Evolutionary conservation across 2,329 filamentous ascomycete genomes (phyloP).

Genomic region (Teratosphaeria viscida): DNA sequence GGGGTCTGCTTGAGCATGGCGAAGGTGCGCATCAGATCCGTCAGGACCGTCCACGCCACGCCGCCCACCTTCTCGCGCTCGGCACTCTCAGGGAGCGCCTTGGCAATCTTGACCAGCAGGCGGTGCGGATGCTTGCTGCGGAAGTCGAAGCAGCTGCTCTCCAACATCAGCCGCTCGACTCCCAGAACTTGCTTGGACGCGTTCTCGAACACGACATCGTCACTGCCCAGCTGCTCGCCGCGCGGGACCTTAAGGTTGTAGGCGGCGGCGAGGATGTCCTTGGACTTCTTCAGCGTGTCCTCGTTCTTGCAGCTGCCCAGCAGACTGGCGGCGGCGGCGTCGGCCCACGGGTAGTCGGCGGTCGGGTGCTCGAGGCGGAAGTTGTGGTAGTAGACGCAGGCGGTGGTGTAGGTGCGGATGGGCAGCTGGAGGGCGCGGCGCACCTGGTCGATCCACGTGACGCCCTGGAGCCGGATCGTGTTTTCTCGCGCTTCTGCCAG

Average conservation of each 20-base stretch:
- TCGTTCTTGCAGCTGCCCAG: slow-evolving; percentile 96
- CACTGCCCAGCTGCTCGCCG: slow-evolving; percentile 59
- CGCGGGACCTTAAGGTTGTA: slow-evolving; percentile 62
- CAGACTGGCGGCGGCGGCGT: slow-evolving; percentile 77
- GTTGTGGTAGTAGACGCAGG: slow-evolving; percentile 85
- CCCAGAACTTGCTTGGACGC: slow-evolving; percentile 75
- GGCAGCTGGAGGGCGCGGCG: slow-evolving; percentile 73
- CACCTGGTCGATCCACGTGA: slow-evolving; percentile 80
- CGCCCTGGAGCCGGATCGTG: slow-evolving; percentile 68
- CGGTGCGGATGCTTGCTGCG: slow-evolving; percentile 55
- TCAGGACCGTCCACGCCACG: slow-evolving; percentile 55
- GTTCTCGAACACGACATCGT: slow-evolving; percentile 75
- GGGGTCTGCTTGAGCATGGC: slow-evolving; percentile 75
- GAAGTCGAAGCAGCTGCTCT: slow-evolving; percentile 89
- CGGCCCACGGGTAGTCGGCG: slow-evolving; percentile 68
- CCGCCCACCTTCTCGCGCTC: slow-evolving; percentile 19
- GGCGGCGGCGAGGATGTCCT: slow-evolving; percentile 80
- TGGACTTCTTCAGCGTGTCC: slow-evolving; percentile 93
- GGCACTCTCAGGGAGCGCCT: not conserved
- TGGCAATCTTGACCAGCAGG: not conserved
- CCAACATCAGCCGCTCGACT: slow-evolving; percentile 83
- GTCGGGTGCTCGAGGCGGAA: slow-evolving; percentile 82
- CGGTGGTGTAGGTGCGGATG: slow-evolving; percentile 83
- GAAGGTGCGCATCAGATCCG: slow-evolving; percentile 55
- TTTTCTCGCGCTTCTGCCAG: slow-evolving; percentile 57